Percentiles rank a stretch among this genome's conserved stretches.
Evolutionary conservation across 83 land plant species (phyloP).

Genomic region (Diphasiastrum complanatum): DNA sequence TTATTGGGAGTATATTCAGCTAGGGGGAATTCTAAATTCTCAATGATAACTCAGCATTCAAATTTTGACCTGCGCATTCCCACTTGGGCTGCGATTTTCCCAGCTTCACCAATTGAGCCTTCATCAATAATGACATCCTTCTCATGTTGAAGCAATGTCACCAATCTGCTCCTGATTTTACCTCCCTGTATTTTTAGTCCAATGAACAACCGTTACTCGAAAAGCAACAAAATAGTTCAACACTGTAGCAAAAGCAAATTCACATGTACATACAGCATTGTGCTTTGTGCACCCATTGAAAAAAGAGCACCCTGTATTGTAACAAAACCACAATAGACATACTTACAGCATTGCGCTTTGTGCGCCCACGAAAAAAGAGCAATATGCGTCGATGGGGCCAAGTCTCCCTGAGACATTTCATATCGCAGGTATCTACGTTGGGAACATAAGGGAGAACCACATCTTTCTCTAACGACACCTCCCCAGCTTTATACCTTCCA

Average conservation of each 20-base stretch:
- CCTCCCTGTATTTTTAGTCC: too few species aligned
- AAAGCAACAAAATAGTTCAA: neutral
- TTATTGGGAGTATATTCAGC: too few species aligned
- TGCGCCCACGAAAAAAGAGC: constrained; percentile 14
- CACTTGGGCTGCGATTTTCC: neutral
- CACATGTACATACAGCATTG: too few species aligned
- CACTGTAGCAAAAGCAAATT: neutral
- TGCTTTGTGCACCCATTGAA: too few species aligned
- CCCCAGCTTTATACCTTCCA: constrained; percentile 13
- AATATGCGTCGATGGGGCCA: constrained; percentile 3
- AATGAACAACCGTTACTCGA: too few species aligned
- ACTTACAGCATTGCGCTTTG: constrained; percentile 11
- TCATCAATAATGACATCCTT: constrained; percentile 9
- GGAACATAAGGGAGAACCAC: constrained; percentile 16
- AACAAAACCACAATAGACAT: too few species aligned
- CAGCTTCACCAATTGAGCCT: constrained; percentile 15
- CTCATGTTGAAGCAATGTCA: neutral
- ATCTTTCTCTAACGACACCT: constrained; percentile 9
- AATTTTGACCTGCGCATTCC: constrained; percentile 20
- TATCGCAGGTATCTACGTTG: constrained; percentile 1
- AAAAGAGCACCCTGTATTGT: too few species aligned
- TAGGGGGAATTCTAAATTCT: too few species aligned
- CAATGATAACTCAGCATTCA: too few species aligned
- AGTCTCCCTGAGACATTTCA: neutral
- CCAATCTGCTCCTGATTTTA: constrained; percentile 4